Evolutionary conservation across 2,329 filamentous ascomycete genomes (phyloP).

Genomic region (Cladobotryum protrusum): DNA sequence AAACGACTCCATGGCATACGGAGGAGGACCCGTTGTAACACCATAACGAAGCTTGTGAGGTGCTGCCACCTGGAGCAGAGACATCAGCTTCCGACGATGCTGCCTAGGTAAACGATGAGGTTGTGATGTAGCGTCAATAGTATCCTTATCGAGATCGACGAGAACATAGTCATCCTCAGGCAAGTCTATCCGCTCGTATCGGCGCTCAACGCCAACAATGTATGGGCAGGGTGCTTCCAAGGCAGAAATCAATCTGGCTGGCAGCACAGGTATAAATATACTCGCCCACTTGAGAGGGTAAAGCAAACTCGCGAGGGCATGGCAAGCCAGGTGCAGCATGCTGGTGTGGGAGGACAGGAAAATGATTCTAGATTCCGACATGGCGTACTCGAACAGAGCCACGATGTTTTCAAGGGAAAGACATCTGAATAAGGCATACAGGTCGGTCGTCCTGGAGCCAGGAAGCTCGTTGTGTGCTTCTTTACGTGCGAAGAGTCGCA

Average conservation of each 20-base stretch:
- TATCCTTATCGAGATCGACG: constrained; percentile 87
- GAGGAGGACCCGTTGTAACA: constrained; percentile 79
- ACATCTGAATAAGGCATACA: constrained; percentile 87
- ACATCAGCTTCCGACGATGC: constrained; percentile 81
- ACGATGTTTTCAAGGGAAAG: constrained; percentile 90
- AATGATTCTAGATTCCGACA: constrained; percentile 92
- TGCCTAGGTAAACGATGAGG: constrained; percentile 80
- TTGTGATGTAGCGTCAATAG: constrained; percentile 74
- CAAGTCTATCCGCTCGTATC: constrained; percentile 78
- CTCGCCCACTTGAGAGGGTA: constrained; percentile 92
- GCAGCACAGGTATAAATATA: constrained; percentile 88
- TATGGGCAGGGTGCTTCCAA: constrained; percentile 95
- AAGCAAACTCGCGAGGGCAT: constrained; percentile 76
- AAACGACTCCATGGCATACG: constrained; percentile 88
- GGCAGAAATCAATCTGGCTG: constrained; percentile 79
- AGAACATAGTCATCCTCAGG: constrained; percentile 95
- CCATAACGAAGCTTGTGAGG: constrained; percentile 84
- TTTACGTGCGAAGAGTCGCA: constrained; percentile 86
- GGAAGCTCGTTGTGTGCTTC: constrained; percentile 91
- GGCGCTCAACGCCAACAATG: constrained; percentile 89
- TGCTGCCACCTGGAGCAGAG: constrained; percentile 81
- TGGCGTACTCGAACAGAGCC: constrained; percentile 84
- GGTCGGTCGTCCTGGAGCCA: constrained; percentile 81
- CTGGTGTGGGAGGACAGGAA: constrained; percentile 91
- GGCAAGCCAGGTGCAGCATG: constrained; percentile 90